Conservation (phyloP, 148 eudicot species). For the Cornus kousa region DNA sequence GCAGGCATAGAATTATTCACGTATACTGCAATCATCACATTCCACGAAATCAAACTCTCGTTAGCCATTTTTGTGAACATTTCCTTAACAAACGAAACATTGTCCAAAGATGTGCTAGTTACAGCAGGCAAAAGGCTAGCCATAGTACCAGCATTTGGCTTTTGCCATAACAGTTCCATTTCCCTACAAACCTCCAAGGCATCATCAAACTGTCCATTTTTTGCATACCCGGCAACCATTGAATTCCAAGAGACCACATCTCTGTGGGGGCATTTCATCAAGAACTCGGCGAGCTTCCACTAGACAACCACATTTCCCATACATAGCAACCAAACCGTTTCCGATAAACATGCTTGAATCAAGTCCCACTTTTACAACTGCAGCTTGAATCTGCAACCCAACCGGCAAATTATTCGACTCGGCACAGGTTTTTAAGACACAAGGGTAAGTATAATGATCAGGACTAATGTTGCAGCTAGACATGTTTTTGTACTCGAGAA, state of each 20-base stretch:
- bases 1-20: conserved; percentile 66
- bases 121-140: conserved; percentile 75
- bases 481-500: conserved; percentile 50
- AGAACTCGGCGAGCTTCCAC: conserved; percentile 49
- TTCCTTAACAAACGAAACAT: conserved; percentile 52
- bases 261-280: conserved; percentile 46
- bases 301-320: conserved; percentile 68
- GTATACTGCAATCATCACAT: conserved; percentile 82
- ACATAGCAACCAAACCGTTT: conserved; percentile 73
- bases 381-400: conserved; percentile 57
- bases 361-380: conserved; percentile 50
- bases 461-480: conserved; percentile 30
- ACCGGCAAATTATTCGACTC: conserved; percentile 44
- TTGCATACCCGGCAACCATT: conserved; percentile 68
- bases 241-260: conserved; percentile 86
- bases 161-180: conserved; percentile 41
- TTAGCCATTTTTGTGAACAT: conserved; percentile 45
- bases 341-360: conserved; percentile 50
- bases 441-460: conserved; percentile 80
- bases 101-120: conserved; percentile 41
- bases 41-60: conserved; percentile 61
- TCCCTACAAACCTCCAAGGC: conserved; percentile 62
- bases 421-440: conserved; percentile 72
- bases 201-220: conserved; percentile 59
- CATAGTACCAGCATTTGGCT: conserved; percentile 76